These are phyloP conservation scores for Rhizophagus clarus DNA, from an alignment of 192 early-diverging fungal species.

Conservation along the genomic window DNA sequence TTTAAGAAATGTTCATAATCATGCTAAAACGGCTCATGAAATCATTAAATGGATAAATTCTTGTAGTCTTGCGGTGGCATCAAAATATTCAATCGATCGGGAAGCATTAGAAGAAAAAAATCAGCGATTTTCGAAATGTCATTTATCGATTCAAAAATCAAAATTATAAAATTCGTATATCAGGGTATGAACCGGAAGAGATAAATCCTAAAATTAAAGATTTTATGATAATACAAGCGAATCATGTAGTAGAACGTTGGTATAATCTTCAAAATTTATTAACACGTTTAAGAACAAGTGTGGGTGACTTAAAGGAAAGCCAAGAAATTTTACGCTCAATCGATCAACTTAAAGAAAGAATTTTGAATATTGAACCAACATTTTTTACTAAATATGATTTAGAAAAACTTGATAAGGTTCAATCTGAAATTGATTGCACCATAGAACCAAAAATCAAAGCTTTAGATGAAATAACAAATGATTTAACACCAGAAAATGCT, in stretches of 20 bases:
- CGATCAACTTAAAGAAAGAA: slow-evolving; percentile 20
- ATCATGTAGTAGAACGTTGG: slow-evolving; percentile 37
- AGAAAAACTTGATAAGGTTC: slow-evolving; percentile 29
- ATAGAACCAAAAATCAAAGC: slow-evolving; percentile 35
- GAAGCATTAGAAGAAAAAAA: slow-evolving; percentile 28
- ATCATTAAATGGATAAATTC: slow-evolving; percentile 44
- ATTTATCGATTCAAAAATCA: slow-evolving; percentile 14
- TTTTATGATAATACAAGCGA: slow-evolving; percentile 30
- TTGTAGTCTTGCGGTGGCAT: slow-evolving; percentile 24
- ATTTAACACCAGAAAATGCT: slow-evolving; percentile 21
- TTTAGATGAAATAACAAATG: slow-evolving; percentile 36
- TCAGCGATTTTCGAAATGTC: not conserved
- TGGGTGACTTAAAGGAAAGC: slow-evolving; percentile 16
- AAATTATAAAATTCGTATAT: not conserved
- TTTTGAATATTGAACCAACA: slow-evolving; percentile 23
- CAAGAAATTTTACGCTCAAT: slow-evolving; percentile 25
- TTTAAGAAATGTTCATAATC: slow-evolving; percentile 38
- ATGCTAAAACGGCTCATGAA: slow-evolving; percentile 45
- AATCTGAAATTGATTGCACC: slow-evolving; percentile 34
- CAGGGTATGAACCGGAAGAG: not conserved
- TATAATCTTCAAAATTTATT: slow-evolving; percentile 33
- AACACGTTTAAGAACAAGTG: slow-evolving; percentile 1
- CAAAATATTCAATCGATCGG: slow-evolving; percentile 26
- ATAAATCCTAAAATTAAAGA: slow-evolving; percentile 28
- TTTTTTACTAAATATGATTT: slow-evolving; percentile 15